Evolutionary conservation across 2,329 filamentous ascomycete genomes (phyloP).

Genomic region (Claviceps humidiphila): DNA sequence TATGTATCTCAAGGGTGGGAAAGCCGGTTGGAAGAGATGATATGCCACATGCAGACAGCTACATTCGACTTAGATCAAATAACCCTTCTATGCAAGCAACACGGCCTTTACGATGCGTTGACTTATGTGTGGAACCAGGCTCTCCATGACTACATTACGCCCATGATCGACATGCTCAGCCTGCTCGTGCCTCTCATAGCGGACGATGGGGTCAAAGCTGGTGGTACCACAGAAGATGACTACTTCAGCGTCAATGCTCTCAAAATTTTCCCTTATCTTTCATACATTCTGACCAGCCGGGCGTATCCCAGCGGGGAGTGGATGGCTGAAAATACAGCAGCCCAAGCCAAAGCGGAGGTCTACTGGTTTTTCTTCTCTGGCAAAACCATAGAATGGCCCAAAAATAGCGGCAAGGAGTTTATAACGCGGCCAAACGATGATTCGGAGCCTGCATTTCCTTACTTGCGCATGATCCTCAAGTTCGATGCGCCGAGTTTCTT

Average conservation of each 20-base stretch:
- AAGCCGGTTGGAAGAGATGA: conserved; percentile 75
- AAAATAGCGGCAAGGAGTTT: conserved; percentile 45
- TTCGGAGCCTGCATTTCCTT: conserved; percentile 67
- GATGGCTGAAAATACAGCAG: conserved; percentile 60
- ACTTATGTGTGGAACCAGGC: conserved; percentile 96
- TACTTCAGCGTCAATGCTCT: conserved; percentile 57
- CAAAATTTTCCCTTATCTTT: conserved; percentile 91
- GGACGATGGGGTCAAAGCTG: conserved; percentile 38
- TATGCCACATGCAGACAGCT: conserved; percentile 80
- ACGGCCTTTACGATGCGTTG: conserved; percentile 85
- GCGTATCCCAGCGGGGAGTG: conserved; percentile 77
- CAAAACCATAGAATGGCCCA: conserved; percentile 62
- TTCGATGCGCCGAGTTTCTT: conserved; percentile 88
- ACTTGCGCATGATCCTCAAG: conserved; percentile 69
- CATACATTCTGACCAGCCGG: conserved; percentile 78
- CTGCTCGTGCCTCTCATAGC: conserved; percentile 50
- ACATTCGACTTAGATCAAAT: conserved; percentile 93
- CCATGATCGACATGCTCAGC: conserved; percentile 67
- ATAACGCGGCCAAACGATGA: conserved; percentile 42
- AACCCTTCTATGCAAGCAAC: conserved; percentile 78
- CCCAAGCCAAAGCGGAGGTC: conserved; percentile 69
- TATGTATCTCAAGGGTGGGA: conserved; percentile 67
- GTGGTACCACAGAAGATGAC: conserved; percentile 45
- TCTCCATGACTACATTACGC: conserved; percentile 78
- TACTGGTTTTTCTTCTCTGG: conserved; percentile 93